Percentiles rank a stretch among this genome's conserved stretches.
Conservation (phyloP, 163 green algal genomes). For the Volvox carteri region DNA sequence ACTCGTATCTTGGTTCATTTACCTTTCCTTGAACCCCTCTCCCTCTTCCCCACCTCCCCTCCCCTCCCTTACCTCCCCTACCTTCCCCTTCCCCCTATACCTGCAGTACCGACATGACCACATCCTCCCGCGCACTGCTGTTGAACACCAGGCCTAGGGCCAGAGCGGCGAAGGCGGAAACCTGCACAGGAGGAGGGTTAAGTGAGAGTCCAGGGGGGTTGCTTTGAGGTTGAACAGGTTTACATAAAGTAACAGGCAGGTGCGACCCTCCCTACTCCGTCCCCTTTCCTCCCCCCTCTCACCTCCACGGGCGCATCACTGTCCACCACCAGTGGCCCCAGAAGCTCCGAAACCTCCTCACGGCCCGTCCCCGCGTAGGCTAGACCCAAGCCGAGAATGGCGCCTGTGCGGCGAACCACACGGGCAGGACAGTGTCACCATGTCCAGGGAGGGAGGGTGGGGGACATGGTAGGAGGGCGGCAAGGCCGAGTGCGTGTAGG, state of each 20-base stretch:
- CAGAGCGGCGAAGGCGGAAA: slow-evolving; percentile 89
- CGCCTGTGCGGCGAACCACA: slow-evolving; percentile 68
- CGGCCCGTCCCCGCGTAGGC: slow-evolving; percentile 94
- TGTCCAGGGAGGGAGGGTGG: too few species aligned
- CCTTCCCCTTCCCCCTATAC: slow-evolving; percentile 10
- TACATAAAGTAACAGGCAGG: background rate
- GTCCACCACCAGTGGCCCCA: slow-evolving; percentile 90
- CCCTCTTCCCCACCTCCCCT: background rate
- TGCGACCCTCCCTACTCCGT: background rate
- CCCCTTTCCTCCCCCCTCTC: background rate
- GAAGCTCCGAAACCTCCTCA: slow-evolving; percentile 78
- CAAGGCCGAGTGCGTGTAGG: too few species aligned
- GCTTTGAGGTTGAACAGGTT: background rate
- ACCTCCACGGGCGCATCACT: slow-evolving; percentile 87
- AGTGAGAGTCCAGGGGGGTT: background rate
- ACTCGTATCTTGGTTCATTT: background rate
- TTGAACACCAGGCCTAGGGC: slow-evolving; percentile 93
- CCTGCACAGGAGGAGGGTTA: slow-evolving; percentile 65
- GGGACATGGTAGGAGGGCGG: too few species aligned
- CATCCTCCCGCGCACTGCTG: slow-evolving; percentile 66
- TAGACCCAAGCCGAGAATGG: slow-evolving; percentile 95
- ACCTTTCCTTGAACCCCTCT: background rate
- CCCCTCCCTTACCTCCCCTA: background rate
- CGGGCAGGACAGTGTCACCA: too few species aligned
- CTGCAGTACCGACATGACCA: slow-evolving; percentile 87